phyloP scores from a whole-genome alignment of 2,329 filamentous ascomycete genomes.

The Botrytis fragariae region DNA sequence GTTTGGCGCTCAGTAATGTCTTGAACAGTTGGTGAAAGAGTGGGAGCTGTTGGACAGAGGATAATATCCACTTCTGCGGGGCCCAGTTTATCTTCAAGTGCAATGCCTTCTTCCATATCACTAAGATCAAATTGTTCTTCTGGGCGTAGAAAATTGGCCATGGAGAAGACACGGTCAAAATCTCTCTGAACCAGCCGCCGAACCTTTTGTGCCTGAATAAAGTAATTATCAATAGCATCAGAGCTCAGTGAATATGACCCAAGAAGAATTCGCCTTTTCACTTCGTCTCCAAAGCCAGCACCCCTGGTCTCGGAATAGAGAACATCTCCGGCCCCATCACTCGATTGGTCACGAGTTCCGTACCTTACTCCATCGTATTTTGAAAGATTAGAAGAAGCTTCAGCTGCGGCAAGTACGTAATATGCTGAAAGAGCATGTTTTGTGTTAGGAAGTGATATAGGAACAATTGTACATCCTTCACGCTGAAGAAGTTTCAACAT shows the following conservation, averaged over 20 bases:
- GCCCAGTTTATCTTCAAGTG: constrained; percentile 54
- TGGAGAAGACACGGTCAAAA: constrained; percentile 75
- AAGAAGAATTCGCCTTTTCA: constrained; percentile 80
- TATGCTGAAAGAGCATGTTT: constrained; percentile 86
- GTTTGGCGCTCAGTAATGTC: constrained; percentile 52
- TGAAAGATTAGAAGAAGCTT: constrained; percentile 92
- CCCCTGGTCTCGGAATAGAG: constrained; percentile 77
- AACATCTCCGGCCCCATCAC: constrained; percentile 57
- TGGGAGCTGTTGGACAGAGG: constrained; percentile 82
- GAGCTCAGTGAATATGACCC: constrained; percentile 90
- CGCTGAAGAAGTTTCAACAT: constrained; percentile 58
- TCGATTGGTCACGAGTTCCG: constrained; percentile 48
- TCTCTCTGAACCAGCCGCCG: constrained; percentile 80
- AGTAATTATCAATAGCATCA: constrained; percentile 92
- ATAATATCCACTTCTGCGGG: constrained; percentile 76
- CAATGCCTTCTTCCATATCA: constrained; percentile 54
- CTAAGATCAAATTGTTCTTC: constrained; percentile 55
- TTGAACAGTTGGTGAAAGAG: constrained; percentile 63
- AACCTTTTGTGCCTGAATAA: constrained; percentile 87
- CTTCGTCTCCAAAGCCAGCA: constrained; percentile 76
- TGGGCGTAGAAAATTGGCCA: constrained; percentile 65
- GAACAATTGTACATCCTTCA: constrained; percentile 68
- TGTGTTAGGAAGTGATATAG: constrained; percentile 79
- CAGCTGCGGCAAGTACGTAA: constrained; percentile 91
- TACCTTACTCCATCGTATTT: constrained; percentile 98